These are phyloP conservation scores for Benincasa hispida DNA, from an alignment of 306 rosid genomes.

Conservation along the genomic window DNA sequence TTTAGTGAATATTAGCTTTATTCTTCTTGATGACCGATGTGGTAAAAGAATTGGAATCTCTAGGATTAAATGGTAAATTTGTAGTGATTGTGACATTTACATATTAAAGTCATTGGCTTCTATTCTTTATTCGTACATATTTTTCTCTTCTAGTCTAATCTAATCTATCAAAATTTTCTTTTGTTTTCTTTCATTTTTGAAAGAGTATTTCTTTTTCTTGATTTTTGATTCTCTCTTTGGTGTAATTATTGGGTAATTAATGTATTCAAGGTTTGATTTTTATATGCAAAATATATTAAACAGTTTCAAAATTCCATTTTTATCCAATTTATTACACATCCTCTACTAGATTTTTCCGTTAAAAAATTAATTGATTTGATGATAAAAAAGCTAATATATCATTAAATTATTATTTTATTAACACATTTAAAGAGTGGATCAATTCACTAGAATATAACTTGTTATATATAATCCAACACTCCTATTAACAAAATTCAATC, in stretches of 20 bases:
- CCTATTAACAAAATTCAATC: too few species aligned
- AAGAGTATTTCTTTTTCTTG: neutral
- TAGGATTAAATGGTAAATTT: neutral
- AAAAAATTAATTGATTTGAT: too few species aligned
- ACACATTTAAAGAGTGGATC: too few species aligned
- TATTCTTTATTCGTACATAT: neutral
- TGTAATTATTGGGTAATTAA: neutral
- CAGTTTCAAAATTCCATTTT: neutral
- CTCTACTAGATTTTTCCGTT: neutral
- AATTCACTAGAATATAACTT: too few species aligned
- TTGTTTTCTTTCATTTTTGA: neutral
- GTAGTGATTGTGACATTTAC: neutral
- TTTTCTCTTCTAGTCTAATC: neutral
- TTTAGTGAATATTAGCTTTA: neutral
- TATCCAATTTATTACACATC: too few species aligned
- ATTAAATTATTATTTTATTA: too few species aligned
- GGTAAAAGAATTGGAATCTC: neutral
- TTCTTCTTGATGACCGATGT: neutral
- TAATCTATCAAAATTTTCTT: neutral
- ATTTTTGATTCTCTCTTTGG: neutral
- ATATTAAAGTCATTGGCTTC: neutral
- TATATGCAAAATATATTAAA: neutral
- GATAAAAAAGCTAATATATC: too few species aligned
- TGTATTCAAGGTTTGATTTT: neutral
- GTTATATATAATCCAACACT: too few species aligned